Conservation (phyloP, 164 flowering plant species). For the Houttuynia cordata region DNA sequence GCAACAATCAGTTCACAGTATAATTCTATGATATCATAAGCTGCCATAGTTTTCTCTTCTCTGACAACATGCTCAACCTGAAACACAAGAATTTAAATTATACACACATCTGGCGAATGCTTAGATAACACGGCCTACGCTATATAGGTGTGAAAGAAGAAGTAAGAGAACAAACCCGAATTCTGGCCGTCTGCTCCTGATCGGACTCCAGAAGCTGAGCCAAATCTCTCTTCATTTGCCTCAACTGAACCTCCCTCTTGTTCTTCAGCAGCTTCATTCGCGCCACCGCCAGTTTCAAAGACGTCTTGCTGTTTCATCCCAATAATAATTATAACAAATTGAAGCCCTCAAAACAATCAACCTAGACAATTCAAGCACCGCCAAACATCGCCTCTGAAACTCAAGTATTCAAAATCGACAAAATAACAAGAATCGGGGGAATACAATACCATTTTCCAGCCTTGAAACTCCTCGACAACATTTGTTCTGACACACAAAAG, state of each 20-base stretch:
- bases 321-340: too few relatives aligned
- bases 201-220: constrained; percentile 82
- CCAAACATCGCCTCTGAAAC: neutral
- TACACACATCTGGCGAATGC: neutral
- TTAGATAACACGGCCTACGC: neutral
- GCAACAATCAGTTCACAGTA: constrained; percentile 83
- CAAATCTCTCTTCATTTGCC: constrained; percentile 66
- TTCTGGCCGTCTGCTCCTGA: constrained; percentile 68
- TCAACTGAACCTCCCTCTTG: constrained; percentile 52
- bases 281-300: constrained; percentile 63
- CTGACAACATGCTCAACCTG: constrained; percentile 91
- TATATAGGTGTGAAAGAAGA: neutral
- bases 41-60: constrained; percentile 88
- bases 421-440: neutral
- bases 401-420: too few relatives aligned
- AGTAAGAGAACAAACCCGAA: constrained; percentile 39
- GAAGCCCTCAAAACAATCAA: constrained; percentile 5
- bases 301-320: constrained; percentile 55
- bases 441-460: constrained; percentile 60
- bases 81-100: constrained; percentile 4
- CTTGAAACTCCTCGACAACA: constrained; percentile 53
- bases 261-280: constrained; percentile 82
- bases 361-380: neutral
- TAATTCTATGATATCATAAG: constrained; percentile 74
- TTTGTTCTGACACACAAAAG: neutral